Base-by-base conservation (phyloP, 202 grass and related monocot genomes). In the Setaria viridis region DNA sequence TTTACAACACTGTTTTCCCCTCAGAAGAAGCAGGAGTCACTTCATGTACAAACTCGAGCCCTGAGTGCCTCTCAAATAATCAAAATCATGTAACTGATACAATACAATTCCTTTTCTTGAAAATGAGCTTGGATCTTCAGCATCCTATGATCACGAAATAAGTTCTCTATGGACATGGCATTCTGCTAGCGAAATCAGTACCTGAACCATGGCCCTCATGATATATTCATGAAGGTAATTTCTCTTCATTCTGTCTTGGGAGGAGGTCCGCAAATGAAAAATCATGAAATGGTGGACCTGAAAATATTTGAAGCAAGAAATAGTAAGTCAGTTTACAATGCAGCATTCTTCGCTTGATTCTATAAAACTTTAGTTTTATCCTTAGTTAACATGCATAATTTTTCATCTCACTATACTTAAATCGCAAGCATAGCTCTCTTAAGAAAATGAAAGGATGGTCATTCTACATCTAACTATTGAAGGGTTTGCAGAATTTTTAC, bases 221-320 rank as follows among this genome's bases (percentile, higher is more conserved):
- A 63, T 5, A 41, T 5, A 41, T 63, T 15, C 60, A 66, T 78
- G 56, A 78, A 72, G 41, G 20, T 57, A 63, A 85, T 89, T 16
- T 67, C 30, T 50, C 78, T 55, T 89, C 82, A 92, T 92, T 88
- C 81, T 64, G 77, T 66, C 39, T 41, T 37, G 90, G 93, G 55
- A 94, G 82, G 63, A 99, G 76, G 72, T 96, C 97, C 6, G 57
- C 81, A 84, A 90, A 93, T 51, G 94, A 96, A 82, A 99, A 99
- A 70, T 99, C 94, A 91, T 99, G 97, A 85, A 78, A 82, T 4
- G 87, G 88, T 21, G 74, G 84, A 85, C 94, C 97, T 93, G 91
- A 49, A 88, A 82, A 41, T 41, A 41, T 53, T 25, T 72, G 3
- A 90, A 74, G 8, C 21, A 54, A 59, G 37, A 54, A 33, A 13